Conservation (phyloP, 2,329 filamentous ascomycete species). For the Fragosphaeria purpurea region DNA sequence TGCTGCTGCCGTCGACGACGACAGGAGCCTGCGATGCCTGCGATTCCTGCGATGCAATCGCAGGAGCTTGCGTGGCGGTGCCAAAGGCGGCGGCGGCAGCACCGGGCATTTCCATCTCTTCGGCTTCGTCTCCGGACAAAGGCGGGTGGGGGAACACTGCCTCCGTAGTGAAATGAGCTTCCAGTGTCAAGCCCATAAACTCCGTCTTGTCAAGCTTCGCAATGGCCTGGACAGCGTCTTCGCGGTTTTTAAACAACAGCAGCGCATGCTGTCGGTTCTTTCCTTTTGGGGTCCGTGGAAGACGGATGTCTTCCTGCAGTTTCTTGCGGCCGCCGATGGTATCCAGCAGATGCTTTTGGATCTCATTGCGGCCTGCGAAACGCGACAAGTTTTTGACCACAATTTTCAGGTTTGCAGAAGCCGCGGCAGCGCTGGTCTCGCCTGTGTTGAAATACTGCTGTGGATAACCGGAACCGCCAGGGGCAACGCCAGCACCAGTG, state of each 20-base stretch:
- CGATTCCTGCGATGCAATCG: too few species aligned
- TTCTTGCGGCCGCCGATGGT: conserved; percentile 4
- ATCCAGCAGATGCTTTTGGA: conserved; percentile 1
- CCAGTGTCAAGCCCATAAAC: conserved; percentile 1
- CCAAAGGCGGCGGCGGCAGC: too few species aligned
- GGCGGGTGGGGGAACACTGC: neutral
- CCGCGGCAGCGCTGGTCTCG: neutral
- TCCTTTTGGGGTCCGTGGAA: neutral
- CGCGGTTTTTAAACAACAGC: conserved; percentile 5
- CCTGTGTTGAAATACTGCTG: neutral
- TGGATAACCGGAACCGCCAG: too few species aligned
- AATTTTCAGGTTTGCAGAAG: conserved; percentile 2
- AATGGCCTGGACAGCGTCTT: conserved; percentile 2
- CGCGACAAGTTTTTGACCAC: conserved; percentile 10
- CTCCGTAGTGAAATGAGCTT: conserved; percentile 9
- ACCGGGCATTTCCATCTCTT: too few species aligned
- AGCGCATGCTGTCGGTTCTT: conserved; percentile 5
- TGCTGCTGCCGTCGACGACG: too few species aligned
- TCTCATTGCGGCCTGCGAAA: conserved; percentile 3
- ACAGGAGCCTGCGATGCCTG: too few species aligned
- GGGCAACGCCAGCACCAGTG: too few species aligned
- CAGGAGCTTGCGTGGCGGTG: too few species aligned
- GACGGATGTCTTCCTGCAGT: conserved; percentile 8
- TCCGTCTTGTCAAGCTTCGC: neutral
- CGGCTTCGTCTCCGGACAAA: too few species aligned